A percentile compares a stretch with the other conserved stretches of the same genome.
Conservation (phyloP, 306 rosid genomes). For the Malus sylvestris region DNA sequence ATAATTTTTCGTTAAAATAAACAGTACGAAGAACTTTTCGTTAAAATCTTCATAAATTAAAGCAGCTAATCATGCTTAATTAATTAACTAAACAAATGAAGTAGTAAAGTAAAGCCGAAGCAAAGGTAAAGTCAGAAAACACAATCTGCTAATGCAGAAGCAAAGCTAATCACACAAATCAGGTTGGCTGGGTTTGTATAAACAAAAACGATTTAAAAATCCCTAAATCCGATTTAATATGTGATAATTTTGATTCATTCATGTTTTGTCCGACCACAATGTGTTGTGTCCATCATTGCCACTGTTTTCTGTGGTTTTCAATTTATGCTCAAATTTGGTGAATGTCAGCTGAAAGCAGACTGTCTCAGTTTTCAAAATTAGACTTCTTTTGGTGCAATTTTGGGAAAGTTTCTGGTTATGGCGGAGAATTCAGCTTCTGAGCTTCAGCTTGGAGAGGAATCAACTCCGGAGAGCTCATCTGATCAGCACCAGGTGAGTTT, state of each 20-base stretch:
- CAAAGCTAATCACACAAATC: not conserved
- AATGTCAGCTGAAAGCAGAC: not conserved
- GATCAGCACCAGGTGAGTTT: conserved; percentile 28
- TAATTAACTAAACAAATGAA: not conserved
- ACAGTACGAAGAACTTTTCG: accelerated
- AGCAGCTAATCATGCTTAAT: not conserved
- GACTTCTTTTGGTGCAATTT: conserved; percentile 6
- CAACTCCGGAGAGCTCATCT: conserved; percentile 16
- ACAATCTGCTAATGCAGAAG: not conserved
- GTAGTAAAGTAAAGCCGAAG: not conserved
- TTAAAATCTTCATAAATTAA: not conserved
- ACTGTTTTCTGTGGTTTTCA: not conserved
- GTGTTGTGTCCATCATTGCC: conserved; percentile 22
- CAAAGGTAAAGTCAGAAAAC: not conserved
- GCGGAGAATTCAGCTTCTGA: conserved; percentile 41
- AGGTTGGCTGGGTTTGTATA: conserved; percentile 23
- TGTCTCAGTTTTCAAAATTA: not conserved
- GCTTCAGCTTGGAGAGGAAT: conserved; percentile 26
- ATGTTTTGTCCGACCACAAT: conserved; percentile 17
- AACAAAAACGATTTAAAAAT: not conserved
- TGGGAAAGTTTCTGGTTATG: conserved; percentile 3
- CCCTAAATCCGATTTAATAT: conserved; percentile 5
- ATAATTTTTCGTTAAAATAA: too few species aligned
- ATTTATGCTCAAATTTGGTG: not conserved
- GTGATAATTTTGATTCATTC: not conserved